Evolutionary conservation across 192 early-diverging fungal species (phyloP), one percentile per base, ranked within the genome.

Genomic region (Geranomyces variabilis): DNA sequence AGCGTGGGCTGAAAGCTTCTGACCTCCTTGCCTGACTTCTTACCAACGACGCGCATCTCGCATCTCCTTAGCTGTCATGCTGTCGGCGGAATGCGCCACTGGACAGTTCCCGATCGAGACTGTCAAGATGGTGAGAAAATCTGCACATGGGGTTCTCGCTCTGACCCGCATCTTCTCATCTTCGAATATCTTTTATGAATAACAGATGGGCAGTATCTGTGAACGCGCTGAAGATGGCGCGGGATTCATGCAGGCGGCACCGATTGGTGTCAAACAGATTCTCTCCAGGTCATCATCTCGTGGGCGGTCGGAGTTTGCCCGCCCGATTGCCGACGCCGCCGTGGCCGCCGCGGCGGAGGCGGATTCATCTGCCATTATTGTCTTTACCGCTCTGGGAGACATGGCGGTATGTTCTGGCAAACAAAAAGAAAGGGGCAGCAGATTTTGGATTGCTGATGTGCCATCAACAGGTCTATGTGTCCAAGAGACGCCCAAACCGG

Each of bases 261-360:
- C 36, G n/a, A 47, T 67, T 30, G 46, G 31, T 22, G 67, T 55
- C 29, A 34, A 55, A 29, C 6, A 5, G 22, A n/a, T n/a, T n/a
- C n/a, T n/a, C n/a, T n/a, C 17, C 41, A 10, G 41, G 41, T 36
- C 33, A 45, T 19, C 19, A 1, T 28, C 31, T 14, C 59, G 46
- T 21, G 70, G 66, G 29, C 63, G 64, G 13, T 82, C 79, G 0
- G 69, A 45, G 51, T 79, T 60, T 56, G 28, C 77, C 7, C 74
- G 81, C 49, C 73, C 84, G 17, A 79, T 86, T 51, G 84, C 84
- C 13, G 83, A 86, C 69, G 82, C 84, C 12, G 80, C 84, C 22
- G 83, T 86, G 6, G 79, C 81, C 5, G 83, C 83, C 3, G 75
- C 79, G 2, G 60, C 71, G 36, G 83, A 86, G 76, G 83, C 71